Evolutionary conservation across 345 rosid species (phyloP), one percentile per base, ranked within the genome.

Genomic region (Microcos paniculata): DNA sequence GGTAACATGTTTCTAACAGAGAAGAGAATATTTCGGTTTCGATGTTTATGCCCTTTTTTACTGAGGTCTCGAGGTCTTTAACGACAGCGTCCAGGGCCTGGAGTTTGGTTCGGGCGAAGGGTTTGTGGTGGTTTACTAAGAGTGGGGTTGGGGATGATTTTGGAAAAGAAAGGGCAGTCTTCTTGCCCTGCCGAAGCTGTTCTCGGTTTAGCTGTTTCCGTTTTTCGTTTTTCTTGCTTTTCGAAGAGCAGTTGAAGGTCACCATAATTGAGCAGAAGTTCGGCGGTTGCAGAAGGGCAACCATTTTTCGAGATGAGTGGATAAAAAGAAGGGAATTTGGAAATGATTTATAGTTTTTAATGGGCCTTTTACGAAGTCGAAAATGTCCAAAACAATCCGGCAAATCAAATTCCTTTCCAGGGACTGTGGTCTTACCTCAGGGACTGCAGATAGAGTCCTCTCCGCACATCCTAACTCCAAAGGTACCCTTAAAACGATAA

Each of bases 1-100:
- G 81, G 87, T 85, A 90, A 67, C 98, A 94, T 0, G 88, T 86
- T 77, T 90, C 96, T 14, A 92, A 81, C 9, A 92, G 90, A 12
- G 97, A 89, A 35, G 97, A 85, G 70, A 87, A 90, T 55, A 84
- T 88, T 51, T 88, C 86, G 46, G 87, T 55, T 65, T 90, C 92
- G 63, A 92, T 48, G n/a, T 48, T 28, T 24, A 94, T 83, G 72
- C 94, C 90, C 19, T 87, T 91, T 24, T 71, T 57, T 33, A 80
- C 51, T 16, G 92, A 89, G 83, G 76, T 45, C 78, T 91, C 89
- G 52, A 94, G 80, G 79, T 92, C 94, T 43, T 86, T 56, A 35
- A 88, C 74, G 63, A 92, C 86, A 1, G 75, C 58, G 45, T 90
- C 90, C 11, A 94, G 79, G 52, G 98, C 91, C 63, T 91, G 84